Percentiles rank a stretch among this genome's conserved stretches.
phyloP scores from a whole-genome alignment of 192 early-diverging fungal species.

The Mortierella alpina region DNA sequence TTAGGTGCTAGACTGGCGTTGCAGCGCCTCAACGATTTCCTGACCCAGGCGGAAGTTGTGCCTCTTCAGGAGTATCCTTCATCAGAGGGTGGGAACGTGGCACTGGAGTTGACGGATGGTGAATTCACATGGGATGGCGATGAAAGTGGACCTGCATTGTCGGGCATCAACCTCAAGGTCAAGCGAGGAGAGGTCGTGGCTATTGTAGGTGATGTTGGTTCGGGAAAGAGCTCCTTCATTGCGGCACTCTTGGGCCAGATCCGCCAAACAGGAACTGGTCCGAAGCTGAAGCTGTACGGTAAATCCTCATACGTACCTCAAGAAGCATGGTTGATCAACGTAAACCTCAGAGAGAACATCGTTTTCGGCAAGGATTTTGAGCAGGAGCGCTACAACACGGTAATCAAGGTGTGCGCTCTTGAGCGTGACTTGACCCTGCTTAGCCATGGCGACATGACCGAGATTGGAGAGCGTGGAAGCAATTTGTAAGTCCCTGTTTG shows the following conservation, averaged over 20 bases:
- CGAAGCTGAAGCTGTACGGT: constrained; percentile 63
- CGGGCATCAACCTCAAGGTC: constrained; percentile 42
- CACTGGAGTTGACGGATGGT: constrained; percentile 25
- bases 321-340: constrained; percentile 87
- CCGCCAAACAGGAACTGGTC: constrained; percentile 23
- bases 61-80: constrained; percentile 17
- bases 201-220: constrained; percentile 83
- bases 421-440: constrained; percentile 81
- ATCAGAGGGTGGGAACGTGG: constrained; percentile 37
- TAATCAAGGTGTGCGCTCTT: constrained; percentile 82
- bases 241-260: constrained; percentile 74
- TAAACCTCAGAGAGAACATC: constrained; percentile 73
- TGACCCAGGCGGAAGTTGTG: constrained; percentile 64
- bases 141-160: constrained; percentile 62
- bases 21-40: constrained; percentile 23
- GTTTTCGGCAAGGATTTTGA: constrained; percentile 75
- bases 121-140: constrained; percentile 66
- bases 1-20: constrained; percentile 28
- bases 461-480: constrained; percentile 85
- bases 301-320: constrained; percentile 82
- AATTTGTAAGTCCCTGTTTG: constrained; percentile 61
- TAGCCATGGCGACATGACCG: constrained; percentile 59
- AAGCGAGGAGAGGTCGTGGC: constrained; percentile 71
- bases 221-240: constrained; percentile 86
- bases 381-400: constrained; percentile 39